These are phyloP conservation scores for Tardiomyces blankii DNA, from an alignment of 1,139 yeast genomes.

Conservation along the genomic window DNA sequence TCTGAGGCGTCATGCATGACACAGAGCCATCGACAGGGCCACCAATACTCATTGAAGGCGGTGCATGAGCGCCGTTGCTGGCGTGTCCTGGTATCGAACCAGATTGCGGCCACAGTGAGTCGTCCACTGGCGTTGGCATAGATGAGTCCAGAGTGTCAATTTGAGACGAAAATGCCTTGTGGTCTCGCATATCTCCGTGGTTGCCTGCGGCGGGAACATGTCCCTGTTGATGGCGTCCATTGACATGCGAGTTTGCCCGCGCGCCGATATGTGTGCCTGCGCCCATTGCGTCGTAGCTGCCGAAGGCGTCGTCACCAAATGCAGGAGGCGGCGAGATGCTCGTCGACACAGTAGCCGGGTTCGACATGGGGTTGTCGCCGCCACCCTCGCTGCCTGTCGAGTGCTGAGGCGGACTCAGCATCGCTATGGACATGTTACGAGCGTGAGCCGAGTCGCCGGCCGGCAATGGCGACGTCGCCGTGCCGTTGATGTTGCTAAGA, in stretches of 20 bases:
- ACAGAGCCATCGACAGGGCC: background rate
- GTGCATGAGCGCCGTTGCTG: background rate
- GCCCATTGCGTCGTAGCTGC: constrained; percentile 4
- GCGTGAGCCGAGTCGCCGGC: background rate
- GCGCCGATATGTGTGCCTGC: background rate
- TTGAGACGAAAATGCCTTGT: background rate
- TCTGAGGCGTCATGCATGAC: background rate
- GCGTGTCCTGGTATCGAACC: background rate
- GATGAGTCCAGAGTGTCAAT: background rate
- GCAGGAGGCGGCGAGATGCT: constrained; percentile 13
- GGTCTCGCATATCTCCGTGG: background rate
- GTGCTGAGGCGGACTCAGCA: constrained; percentile 8
- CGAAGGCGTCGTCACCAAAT: constrained; percentile 7
- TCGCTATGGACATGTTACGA: constrained; percentile 5
- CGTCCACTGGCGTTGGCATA: background rate
- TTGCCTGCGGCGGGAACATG: constrained; percentile 1
- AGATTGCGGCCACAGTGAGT: background rate
- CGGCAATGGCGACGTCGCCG: background rate
- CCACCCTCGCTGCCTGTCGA: constrained; percentile 7
- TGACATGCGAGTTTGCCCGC: too few relatives aligned
- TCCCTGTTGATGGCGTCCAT: background rate
- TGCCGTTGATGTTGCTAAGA: constrained; percentile 6
- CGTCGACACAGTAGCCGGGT: constrained; percentile 7
- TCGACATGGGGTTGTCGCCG: constrained; percentile 2
- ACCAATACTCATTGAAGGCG: background rate